Conservation (phyloP, 1,284 basidiomycete species). For the Ganoderma multipileum region DNA sequence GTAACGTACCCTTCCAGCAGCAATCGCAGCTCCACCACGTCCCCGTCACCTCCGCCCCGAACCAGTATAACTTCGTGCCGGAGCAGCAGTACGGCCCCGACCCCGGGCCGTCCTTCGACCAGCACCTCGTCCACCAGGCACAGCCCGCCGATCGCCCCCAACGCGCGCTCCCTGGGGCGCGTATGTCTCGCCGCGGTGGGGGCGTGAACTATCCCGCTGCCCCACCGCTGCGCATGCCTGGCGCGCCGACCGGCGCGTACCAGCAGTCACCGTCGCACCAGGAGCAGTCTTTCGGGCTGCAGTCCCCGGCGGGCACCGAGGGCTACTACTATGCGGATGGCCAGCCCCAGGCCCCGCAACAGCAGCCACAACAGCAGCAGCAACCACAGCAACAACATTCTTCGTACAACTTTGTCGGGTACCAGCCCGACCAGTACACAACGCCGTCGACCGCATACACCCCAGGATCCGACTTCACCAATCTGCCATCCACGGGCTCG, state of each 20-base stretch:
- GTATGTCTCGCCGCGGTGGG: constrained; percentile 20
- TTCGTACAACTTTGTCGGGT: constrained; percentile 32
- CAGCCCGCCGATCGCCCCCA: constrained; percentile 22
- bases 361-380: constrained; percentile 15
- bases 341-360: constrained; percentile 1
- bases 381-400: constrained; percentile 24
- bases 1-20: constrained; percentile 30
- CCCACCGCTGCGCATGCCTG: constrained; percentile 23
- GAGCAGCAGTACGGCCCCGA: constrained; percentile 24
- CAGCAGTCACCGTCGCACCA: constrained; percentile 25
- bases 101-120: constrained; percentile 20
- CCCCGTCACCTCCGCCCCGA: constrained; percentile 23
- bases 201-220: constrained; percentile 21
- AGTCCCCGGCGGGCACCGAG: constrained; percentile 14
- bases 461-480: constrained; percentile 29
- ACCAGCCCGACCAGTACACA: constrained; percentile 30
- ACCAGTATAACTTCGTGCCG: constrained; percentile 37
- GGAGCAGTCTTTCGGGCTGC: constrained; percentile 20
- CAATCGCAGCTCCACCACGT: constrained; percentile 35
- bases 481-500: constrained; percentile 31
- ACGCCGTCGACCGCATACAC: constrained; percentile 25
- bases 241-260: constrained; percentile 17
- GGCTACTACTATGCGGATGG: constrained; percentile 25
- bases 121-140: constrained; percentile 18
- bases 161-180: constrained; percentile 21